Base-by-base conservation (phyloP, 257 asterid species). In the Dorcoceras hygrometricum region DNA sequence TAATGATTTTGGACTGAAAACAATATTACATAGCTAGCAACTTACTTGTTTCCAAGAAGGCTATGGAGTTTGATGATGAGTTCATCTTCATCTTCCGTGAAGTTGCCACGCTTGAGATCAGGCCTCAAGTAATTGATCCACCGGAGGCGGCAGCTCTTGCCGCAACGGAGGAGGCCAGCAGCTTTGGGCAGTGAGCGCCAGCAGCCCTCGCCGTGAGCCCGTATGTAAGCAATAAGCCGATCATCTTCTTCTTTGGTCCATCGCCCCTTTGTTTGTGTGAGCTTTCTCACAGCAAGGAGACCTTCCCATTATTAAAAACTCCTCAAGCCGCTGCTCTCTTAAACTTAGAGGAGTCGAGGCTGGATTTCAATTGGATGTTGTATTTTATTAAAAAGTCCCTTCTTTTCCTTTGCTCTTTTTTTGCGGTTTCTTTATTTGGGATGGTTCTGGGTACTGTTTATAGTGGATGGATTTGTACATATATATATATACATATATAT, bases 181-280 rank as follows among this genome's bases (percentile, higher is more conserved):
- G 98, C 96, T 53, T 92, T 92, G 4, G 98, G 98, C 29, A 89
- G 90, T 2, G 96, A 87, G 19, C 98, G 80, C 98, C 98, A 92
- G 77, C 98, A 87, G 5, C 98, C 98, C 81, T 92, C 98, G 0
- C 98, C 97, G 63, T 92, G 92, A 8, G 87, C 82, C 6, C 88
- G 80, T 55, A 92, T 92, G 58, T 92, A 86, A 8, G 93, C 74
- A 23, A 84, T 82, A 12, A 92, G 88, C 4, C 98, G 79, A 27
- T 91, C 96, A 58, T 91, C 98, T 84, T 92, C 98, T 76, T 89
- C 98, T 63, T 92, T 92, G 1, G 96, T 87, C 97, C 98, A 92
- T 0, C n/a, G 97, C 98, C 26, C 96, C 98, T 81, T 92, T 89
- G 83, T 92, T 89, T 0, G 97, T 92, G 76, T 89, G 97, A 50